phyloP scores from a whole-genome alignment of 192 early-diverging fungal genomes.

The Coemansia sp. region DNA sequence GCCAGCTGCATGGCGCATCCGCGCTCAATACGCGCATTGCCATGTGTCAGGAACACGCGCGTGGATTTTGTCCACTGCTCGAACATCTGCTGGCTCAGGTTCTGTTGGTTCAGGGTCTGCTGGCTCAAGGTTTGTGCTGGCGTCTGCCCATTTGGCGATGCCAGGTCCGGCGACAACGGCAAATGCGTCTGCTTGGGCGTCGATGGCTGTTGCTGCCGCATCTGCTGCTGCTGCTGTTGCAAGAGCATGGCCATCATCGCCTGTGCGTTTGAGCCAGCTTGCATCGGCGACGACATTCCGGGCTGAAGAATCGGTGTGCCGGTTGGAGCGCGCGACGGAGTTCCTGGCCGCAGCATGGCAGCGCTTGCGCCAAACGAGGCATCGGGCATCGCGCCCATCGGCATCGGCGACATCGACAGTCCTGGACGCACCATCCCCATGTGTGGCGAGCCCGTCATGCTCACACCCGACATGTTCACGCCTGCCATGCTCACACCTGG shows the following conservation, averaged over 20 bases:
- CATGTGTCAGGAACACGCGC: constrained; percentile 41
- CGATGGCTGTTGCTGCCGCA: constrained; percentile 25
- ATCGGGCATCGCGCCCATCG: constrained; percentile 4
- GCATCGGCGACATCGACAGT: constrained; percentile 16
- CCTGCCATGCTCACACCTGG: constrained; percentile 7
- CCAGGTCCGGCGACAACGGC: constrained; percentile 30
- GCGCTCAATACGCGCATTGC: constrained; percentile 39
- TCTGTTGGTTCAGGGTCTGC: constrained; percentile 7
- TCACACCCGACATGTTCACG: background rate
- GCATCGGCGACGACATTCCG: constrained; percentile 21
- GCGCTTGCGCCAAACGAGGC: constrained; percentile 10
- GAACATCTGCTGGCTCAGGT: constrained; percentile 24
- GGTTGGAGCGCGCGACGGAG: constrained; percentile 11
- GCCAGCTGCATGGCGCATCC: constrained; percentile 36
- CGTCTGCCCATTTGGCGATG: constrained; percentile 11
- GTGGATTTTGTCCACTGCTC: constrained; percentile 47
- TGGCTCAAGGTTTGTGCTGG: background rate
- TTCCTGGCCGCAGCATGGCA: constrained; percentile 4
- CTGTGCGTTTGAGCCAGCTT: constrained; percentile 32
- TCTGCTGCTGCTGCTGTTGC: constrained; percentile 40
- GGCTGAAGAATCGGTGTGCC: constrained; percentile 2
- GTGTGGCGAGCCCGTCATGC: constrained; percentile 23
- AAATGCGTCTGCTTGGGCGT: constrained; percentile 32
- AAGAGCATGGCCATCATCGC: constrained; percentile 50
- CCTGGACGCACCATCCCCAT: constrained; percentile 16